Evolutionary conservation across 495 filamentous ascomycete genomes (phyloP).

Genomic region (Pyronema omphalodes): DNA sequence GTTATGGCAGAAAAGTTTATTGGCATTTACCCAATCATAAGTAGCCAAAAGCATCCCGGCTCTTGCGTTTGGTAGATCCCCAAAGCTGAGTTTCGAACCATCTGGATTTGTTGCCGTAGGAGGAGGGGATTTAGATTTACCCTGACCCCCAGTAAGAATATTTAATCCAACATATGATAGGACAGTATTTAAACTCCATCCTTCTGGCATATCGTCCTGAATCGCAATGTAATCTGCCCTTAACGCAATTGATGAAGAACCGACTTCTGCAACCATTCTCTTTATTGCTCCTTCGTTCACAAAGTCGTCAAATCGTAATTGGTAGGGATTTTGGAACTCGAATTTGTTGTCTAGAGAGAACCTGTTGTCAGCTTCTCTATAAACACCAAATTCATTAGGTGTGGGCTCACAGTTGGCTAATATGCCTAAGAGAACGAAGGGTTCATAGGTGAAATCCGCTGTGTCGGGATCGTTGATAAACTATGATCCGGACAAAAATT

Average conservation of each 20-base stretch:
- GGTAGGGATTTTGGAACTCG: conserved; percentile 94
- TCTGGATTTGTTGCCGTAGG: conserved; percentile 45
- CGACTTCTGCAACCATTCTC: conserved; percentile 60
- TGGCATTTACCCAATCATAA: conserved; percentile 86
- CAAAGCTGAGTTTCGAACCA: conserved; percentile 59
- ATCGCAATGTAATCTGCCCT: conserved; percentile 70
- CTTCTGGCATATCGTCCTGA: conserved; percentile 79
- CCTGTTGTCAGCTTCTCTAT: conserved; percentile 3
- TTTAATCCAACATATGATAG: conserved; percentile 52
- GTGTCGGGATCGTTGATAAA: conserved; percentile 68
- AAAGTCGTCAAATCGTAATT: conserved; percentile 87
- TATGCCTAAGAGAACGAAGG: conserved; percentile 71
- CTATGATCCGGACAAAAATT: conserved; percentile 27
- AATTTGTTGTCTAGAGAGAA: conserved; percentile 63
- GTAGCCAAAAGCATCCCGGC: conserved; percentile 63
- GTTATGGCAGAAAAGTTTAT: conserved; percentile 86
- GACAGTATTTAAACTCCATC: conserved; percentile 66
- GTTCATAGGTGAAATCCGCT: conserved; percentile 41
- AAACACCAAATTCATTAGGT: neutral
- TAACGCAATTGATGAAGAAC: conserved; percentile 42
- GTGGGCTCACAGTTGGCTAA: conserved; percentile 51
- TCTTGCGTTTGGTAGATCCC: conserved; percentile 51
- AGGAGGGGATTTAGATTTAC: conserved; percentile 35
- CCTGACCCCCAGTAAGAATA: conserved; percentile 48
- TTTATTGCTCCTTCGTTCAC: conserved; percentile 79